Evolutionary conservation across 345 rosid species (phyloP), one percentile per base, ranked within the genome.

Genomic region (Citrus glauca): DNA sequence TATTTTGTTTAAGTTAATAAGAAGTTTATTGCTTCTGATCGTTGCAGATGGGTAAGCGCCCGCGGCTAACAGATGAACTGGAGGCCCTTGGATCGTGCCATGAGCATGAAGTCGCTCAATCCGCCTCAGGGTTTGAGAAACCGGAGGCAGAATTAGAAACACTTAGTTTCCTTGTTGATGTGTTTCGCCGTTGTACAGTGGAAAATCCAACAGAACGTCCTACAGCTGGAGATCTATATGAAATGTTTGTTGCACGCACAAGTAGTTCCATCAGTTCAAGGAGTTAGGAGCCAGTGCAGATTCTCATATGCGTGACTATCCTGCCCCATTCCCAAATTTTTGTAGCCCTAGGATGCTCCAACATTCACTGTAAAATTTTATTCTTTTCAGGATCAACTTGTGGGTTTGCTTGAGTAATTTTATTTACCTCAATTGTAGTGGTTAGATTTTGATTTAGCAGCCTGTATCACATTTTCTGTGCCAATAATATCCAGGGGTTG

Each of bases 41-140:
- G 35, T 64, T 68, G 76, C 94, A 94, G 99, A 84, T 69, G 45
- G 97, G 99, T 4, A 81, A 88, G 80, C 90, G 97, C 59, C 98
- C 99, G 1, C 85, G 45, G 48, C 84, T 96, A 76, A 84, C 92
- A 1, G 85, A 86, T 76, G 86, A 91, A 78, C 81, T 94, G 69
- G 92, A 88, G 86, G 84, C 79, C 1, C 62, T 89, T 80, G 81
- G 42, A 65, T 88, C 85, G 38, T 79, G 55, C 66, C 77, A 81
- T 53, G 91, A 81, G 24, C 80, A 79, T 45, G 55, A 80, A 57
- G 67, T 70, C 64, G 66, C 70, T 72, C 81, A 81, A 55, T 83
- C 74, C n/a, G 82, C 72, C 63, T 70, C 82, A 64, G 82, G 83
- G 38, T 32, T 71, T 66, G 82, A 81, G 74, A 77, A 86, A 56